Evolutionary conservation across 2,329 filamentous ascomycete species (phyloP).

Genomic region (Dryadomyces sulphureus): DNA sequence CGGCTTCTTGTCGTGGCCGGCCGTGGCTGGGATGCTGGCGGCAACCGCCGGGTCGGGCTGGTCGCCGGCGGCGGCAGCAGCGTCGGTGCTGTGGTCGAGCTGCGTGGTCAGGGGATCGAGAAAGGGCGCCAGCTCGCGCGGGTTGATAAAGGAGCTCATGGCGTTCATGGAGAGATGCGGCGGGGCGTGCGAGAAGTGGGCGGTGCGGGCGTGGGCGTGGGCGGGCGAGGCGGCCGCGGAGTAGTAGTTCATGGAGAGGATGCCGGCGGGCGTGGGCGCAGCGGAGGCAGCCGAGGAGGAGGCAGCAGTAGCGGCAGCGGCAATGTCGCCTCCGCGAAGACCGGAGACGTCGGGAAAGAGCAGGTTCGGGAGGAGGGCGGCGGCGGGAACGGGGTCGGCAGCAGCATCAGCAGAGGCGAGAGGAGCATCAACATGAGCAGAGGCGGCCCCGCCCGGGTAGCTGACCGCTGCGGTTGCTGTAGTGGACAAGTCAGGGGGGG

Average conservation of each 20-base stretch:
- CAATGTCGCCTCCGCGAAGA: not conserved
- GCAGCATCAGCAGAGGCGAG: not conserved
- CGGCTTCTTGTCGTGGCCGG: not conserved
- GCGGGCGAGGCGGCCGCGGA: not conserved
- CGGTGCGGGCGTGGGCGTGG: too few species aligned
- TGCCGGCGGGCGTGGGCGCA: not conserved
- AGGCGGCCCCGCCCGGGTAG: not conserved
- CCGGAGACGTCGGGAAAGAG: not conserved
- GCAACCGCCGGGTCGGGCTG: too few species aligned
- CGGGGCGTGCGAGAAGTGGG: not conserved
- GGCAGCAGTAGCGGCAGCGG: not conserved
- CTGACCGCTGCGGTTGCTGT: not conserved
- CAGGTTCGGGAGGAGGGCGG: not conserved
- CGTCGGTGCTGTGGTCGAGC: not conserved
- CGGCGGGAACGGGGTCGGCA: not conserved
- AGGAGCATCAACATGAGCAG: not conserved
- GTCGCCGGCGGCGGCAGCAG: too few species aligned
- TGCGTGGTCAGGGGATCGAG: not conserved
- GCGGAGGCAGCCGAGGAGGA: not conserved
- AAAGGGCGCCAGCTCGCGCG: not conserved
- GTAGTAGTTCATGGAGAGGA: not conserved
- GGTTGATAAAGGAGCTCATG: not conserved
- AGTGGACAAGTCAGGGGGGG: not conserved
- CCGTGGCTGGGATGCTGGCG: too few species aligned
- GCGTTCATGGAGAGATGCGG: not conserved